Percentiles rank a stretch among this genome's conserved stretches.
Conservation (phyloP, 140 eudicot genomes). For the Bidens hawaiensis region DNA sequence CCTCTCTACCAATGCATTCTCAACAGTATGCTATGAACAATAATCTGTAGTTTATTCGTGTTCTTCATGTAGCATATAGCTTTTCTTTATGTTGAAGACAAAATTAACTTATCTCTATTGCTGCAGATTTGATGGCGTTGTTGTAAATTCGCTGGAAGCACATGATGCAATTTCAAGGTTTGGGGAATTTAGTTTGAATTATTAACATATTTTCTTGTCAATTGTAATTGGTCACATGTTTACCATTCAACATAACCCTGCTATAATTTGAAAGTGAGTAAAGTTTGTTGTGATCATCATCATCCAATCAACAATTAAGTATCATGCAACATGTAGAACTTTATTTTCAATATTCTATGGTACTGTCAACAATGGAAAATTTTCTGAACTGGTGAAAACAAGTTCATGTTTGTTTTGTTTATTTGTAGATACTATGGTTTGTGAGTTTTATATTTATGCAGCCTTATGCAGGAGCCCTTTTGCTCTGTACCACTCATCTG, state of each 20-base stretch:
- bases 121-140: constrained; percentile 84
- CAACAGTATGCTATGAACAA: constrained; percentile 3
- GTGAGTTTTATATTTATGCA: constrained; percentile 86
- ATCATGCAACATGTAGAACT: not conserved
- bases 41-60: constrained; percentile 6
- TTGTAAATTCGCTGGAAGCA: constrained; percentile 81
- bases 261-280: constrained; percentile 12
- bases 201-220: not conserved
- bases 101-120: constrained; percentile 14
- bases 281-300: constrained; percentile 6
- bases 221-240: not conserved
- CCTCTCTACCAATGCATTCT: constrained; percentile 20
- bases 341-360: not conserved
- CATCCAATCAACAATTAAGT: not conserved
- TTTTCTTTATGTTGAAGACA: constrained; percentile 10
- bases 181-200: constrained; percentile 7
- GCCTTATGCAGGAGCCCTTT: constrained; percentile 99
- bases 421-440: constrained; percentile 36
- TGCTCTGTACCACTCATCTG: constrained; percentile 93
- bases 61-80: not conserved
- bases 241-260: not conserved
- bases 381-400: constrained; percentile 5
- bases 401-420: constrained; percentile 3
- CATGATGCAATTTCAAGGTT: constrained; percentile 86
- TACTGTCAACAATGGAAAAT: not conserved